These are phyloP conservation scores for Fonsecaea pugnacius DNA, from an alignment of 2,329 filamentous ascomycete genomes.

Conservation along the genomic window DNA sequence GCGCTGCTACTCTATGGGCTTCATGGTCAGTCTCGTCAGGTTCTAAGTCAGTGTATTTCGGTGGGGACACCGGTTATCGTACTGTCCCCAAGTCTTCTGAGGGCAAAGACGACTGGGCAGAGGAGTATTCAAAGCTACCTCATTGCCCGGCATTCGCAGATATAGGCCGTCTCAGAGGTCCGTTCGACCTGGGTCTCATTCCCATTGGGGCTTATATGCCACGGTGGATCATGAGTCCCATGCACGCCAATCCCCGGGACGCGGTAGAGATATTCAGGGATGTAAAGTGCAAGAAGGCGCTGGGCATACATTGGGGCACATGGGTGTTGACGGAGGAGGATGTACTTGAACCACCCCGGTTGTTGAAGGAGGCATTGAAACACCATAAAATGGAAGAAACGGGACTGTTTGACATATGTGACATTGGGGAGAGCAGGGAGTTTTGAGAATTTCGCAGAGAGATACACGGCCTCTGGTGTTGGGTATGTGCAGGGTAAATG, in stretches of 20 bases:
- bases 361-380: conserved; percentile 73
- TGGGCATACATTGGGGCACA: conserved; percentile 90
- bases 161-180: conserved; percentile 77
- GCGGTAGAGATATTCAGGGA: conserved; percentile 87
- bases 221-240: conserved; percentile 69
- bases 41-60: conserved; percentile 35
- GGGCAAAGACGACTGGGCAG: conserved; percentile 71
- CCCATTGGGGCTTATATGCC: conserved; percentile 85
- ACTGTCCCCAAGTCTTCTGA: conserved; percentile 68
- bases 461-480: not conserved
- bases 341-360: conserved; percentile 76
- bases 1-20: conserved; percentile 79
- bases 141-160: conserved; percentile 81
- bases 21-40: conserved; percentile 80
- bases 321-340: conserved; percentile 88
- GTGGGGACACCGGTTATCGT: conserved; percentile 81
- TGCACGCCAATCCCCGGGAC: conserved; percentile 87
- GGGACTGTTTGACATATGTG: conserved; percentile 79
- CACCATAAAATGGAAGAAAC: conserved; percentile 63
- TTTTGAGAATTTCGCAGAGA: conserved; percentile 55
- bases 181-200: conserved; percentile 88
- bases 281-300: conserved; percentile 73
- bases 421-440: conserved; percentile 81
- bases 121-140: conserved; percentile 67
- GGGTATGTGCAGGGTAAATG: not conserved